These are phyloP conservation scores for Cercophora sp. DNA, from an alignment of 495 filamentous ascomycete species.

Conservation along the genomic window DNA sequence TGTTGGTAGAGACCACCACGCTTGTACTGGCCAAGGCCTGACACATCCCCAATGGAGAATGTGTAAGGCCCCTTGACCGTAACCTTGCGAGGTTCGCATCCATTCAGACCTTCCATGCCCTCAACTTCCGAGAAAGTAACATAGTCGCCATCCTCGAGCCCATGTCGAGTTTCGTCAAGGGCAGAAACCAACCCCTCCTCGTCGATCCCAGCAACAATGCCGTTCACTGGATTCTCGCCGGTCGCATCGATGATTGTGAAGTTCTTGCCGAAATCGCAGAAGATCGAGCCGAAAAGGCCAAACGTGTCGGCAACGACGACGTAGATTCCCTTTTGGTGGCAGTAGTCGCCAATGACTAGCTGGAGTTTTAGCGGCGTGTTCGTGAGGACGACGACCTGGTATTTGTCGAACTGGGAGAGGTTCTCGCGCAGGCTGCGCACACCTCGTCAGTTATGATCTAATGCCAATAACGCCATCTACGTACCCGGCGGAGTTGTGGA, in stretches of 20 bases:
- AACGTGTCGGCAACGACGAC: conserved; percentile 83
- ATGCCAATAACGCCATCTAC: not conserved
- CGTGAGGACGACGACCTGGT: conserved; percentile 89
- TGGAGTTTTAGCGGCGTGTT: conserved; percentile 76
- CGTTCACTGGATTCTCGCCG: conserved; percentile 80
- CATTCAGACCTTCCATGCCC: conserved; percentile 89
- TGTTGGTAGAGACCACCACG: conserved; percentile 86
- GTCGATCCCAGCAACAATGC: conserved; percentile 87
- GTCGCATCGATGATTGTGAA: conserved; percentile 87
- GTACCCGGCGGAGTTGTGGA: conserved; percentile 58
- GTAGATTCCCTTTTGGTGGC: conserved; percentile 87
- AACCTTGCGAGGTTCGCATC: conserved; percentile 76
- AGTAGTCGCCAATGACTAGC: conserved; percentile 79
- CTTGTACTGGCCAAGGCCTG: conserved; percentile 76
- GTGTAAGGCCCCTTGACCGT: conserved; percentile 95
- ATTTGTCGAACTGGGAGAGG: conserved; percentile 73
- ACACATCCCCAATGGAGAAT: conserved; percentile 94
- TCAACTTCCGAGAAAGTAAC: conserved; percentile 91
- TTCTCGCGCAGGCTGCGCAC: conserved; percentile 57
- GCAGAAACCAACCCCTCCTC: conserved; percentile 88
- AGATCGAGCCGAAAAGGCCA: conserved; percentile 91
- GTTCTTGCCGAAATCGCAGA: conserved; percentile 94
- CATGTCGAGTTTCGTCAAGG: conserved; percentile 92
- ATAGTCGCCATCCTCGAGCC: conserved; percentile 92
- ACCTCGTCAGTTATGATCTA: conserved; percentile 18